Conservation (phyloP, 176 grass and related monocot genomes). For the Lolium perenne region DNA sequence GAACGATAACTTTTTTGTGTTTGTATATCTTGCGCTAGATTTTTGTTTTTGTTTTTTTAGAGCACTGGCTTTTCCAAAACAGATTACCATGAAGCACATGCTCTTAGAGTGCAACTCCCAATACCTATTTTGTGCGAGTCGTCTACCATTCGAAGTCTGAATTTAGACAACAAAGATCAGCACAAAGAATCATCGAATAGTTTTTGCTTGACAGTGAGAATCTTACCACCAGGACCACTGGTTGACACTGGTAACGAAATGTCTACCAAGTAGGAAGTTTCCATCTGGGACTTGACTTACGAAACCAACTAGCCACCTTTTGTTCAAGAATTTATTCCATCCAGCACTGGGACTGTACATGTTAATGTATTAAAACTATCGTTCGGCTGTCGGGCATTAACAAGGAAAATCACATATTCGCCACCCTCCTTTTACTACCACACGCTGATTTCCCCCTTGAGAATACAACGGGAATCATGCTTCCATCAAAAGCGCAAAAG, state of each 20-base stretch:
- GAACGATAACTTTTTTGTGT: too few relatives aligned
- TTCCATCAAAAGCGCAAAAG: constrained; percentile 26
- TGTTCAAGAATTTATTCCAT: constrained; percentile 35
- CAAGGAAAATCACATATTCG: constrained; percentile 40
- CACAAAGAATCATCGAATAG: background rate
- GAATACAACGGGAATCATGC: constrained; percentile 17
- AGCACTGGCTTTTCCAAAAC: too few relatives aligned
- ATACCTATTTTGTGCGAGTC: background rate
- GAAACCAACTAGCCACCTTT: background rate
- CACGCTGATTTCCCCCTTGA: constrained; percentile 10
- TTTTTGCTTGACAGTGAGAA: background rate
- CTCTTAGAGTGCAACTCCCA: too few relatives aligned
- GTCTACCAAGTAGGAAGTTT: background rate
- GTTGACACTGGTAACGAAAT: background rate
- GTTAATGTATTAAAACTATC: background rate
- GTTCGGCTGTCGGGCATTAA: constrained; percentile 46
- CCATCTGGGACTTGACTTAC: constrained; percentile 25
- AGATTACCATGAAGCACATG: too few relatives aligned
- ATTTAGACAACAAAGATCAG: background rate
- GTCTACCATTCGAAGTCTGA: background rate
- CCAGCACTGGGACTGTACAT: background rate
- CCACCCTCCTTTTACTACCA: background rate
- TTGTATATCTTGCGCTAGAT: too few relatives aligned
- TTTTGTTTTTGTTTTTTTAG: too few relatives aligned
- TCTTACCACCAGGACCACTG: background rate